Evolutionary conservation across 768 basidiomycete species (phyloP).

Genomic region (Clathrus columnatus): DNA sequence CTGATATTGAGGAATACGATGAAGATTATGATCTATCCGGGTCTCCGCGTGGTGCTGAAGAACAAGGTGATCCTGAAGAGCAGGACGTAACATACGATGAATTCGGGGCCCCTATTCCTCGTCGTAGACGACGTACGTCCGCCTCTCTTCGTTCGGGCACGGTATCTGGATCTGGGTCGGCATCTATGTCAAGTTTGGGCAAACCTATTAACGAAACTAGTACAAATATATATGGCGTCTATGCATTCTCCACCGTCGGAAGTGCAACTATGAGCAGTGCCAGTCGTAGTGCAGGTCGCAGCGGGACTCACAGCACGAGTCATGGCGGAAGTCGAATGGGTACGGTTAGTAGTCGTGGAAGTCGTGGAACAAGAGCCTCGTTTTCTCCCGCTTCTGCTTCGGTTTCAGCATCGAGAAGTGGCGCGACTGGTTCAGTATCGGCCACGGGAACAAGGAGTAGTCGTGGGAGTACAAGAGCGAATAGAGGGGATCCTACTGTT

Average conservation of each 20-base stretch:
- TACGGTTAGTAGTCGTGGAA: background rate
- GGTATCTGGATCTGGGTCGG: slow-evolving; percentile 33
- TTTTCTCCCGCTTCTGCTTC: background rate
- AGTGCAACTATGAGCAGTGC: slow-evolving; percentile 1
- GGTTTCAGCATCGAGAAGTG: slow-evolving; percentile 1
- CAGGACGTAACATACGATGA: slow-evolving; percentile 14
- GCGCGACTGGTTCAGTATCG: slow-evolving; percentile 29
- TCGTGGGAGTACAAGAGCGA: background rate
- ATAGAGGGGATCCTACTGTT: no score
- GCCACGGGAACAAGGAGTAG: slow-evolving; percentile 13
- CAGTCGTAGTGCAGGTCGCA: background rate
- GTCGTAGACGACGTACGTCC: background rate
- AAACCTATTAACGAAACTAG: slow-evolving; percentile 47
- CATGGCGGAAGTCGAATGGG: background rate
- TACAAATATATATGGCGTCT: slow-evolving; percentile 60
- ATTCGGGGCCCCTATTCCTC: background rate
- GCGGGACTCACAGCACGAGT: background rate
- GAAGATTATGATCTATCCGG: slow-evolving; percentile 20
- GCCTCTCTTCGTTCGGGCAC: slow-evolving; percentile 32
- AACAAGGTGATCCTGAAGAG: slow-evolving; percentile 24
- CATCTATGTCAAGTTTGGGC: slow-evolving; percentile 80
- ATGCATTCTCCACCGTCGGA: background rate
- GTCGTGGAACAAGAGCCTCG: background rate
- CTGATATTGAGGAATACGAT: slow-evolving; percentile 37
- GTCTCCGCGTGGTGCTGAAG: slow-evolving; percentile 7